These are phyloP conservation scores for Dovyalis caffra DNA, from an alignment of 345 rosid genomes.

Conservation along the genomic window DNA sequence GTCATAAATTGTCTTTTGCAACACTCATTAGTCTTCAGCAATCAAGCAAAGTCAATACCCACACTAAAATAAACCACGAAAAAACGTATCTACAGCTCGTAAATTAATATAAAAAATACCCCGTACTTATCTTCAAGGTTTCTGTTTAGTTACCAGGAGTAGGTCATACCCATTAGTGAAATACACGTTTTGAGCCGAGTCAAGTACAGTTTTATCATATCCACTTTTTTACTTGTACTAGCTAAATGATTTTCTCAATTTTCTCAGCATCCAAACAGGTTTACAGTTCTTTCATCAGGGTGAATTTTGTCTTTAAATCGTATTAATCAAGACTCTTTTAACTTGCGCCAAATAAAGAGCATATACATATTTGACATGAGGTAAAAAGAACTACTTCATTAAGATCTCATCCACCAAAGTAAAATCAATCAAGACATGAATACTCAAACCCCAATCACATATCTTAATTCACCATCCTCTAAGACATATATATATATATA, in stretches of 20 bases:
- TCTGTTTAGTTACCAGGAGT: neutral
- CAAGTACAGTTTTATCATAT: neutral
- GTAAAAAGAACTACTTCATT: neutral
- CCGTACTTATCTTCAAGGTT: neutral
- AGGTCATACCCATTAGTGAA: neutral
- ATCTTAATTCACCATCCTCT: neutral
- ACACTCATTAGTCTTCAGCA: neutral
- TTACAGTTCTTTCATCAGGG: neutral
- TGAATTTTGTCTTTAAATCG: neutral
- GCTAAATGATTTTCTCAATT: neutral
- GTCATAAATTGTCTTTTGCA: neutral
- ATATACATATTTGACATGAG: neutral
- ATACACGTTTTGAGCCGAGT: neutral
- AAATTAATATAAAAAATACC: no score
- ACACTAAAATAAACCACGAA: neutral
- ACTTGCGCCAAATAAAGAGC: neutral
- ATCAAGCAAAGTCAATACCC: neutral
- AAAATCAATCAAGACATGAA: neutral
- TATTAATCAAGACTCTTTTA: neutral
- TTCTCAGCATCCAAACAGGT: slow-evolving; percentile 3
- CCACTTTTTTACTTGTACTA: neutral
- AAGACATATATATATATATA: no score
- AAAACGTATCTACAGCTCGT: no score
- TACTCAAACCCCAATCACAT: neutral
- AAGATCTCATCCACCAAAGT: neutral